phyloP scores from a whole-genome alignment of 2,329 filamentous ascomycete genomes.

The Endoconidiophora laricicola region DNA sequence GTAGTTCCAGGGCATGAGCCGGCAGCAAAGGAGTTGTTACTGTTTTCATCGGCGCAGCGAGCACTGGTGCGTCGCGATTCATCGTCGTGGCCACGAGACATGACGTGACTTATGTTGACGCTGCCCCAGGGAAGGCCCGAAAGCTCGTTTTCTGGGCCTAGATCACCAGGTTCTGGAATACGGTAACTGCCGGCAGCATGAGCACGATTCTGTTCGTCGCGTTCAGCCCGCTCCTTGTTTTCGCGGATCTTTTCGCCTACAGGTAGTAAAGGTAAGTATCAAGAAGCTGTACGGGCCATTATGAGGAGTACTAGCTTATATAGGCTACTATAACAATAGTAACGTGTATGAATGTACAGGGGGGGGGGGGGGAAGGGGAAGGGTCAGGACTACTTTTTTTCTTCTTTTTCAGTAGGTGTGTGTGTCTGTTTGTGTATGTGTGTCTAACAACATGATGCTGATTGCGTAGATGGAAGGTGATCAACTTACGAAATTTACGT shows the following conservation, averaged over 20 bases:
- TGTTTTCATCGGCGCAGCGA: constrained; percentile 16
- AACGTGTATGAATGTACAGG: background rate
- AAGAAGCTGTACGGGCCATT: too few relatives aligned
- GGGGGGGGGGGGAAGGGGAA: background rate
- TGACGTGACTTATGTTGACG: constrained; percentile 40
- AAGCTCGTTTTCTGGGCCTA: constrained; percentile 31
- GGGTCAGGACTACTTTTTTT: background rate
- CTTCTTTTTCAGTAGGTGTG: background rate
- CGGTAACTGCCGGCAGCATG: constrained; percentile 48
- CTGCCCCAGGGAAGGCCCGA: constrained; percentile 60
- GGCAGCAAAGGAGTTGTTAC: too few relatives aligned
- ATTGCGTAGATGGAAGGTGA: background rate
- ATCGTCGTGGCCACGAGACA: constrained; percentile 33
- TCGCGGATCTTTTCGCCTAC: constrained; percentile 54
- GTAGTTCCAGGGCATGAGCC: too few relatives aligned
- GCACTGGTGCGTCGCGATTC: constrained; percentile 28
- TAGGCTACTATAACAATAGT: background rate
- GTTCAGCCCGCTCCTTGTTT: constrained; percentile 46
- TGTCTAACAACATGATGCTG: background rate
- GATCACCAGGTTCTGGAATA: constrained; percentile 39
- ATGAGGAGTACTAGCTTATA: too few relatives aligned
- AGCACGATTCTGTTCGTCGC: constrained; percentile 45
- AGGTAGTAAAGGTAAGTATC: background rate
- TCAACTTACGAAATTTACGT: constrained; percentile 51
- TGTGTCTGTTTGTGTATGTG: too few relatives aligned